phyloP scores from a whole-genome alignment of 208 protist species.

The Leishmania major region DNA sequence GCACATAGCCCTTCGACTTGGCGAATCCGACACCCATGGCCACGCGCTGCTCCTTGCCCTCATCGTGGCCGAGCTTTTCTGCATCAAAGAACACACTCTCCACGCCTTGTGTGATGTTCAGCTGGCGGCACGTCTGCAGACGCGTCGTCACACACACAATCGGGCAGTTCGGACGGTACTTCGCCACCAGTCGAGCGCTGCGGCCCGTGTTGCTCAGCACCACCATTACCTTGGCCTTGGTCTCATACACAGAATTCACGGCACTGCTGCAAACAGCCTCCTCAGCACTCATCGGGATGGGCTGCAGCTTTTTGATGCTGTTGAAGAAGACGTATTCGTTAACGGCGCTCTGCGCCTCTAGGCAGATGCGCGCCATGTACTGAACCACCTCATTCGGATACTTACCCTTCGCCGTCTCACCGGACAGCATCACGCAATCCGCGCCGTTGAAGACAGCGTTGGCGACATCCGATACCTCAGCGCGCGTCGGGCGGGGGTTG shows the following conservation, averaged over 20 bases:
- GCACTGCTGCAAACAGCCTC: constrained; percentile 94
- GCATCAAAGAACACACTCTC: constrained; percentile 82
- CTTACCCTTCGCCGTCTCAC: constrained; percentile 98
- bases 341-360: constrained; percentile 84
- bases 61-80: constrained; percentile 58
- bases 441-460: constrained; percentile 99
- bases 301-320: constrained; percentile 84
- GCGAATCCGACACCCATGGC: constrained; percentile 58
- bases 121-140: constrained; percentile 83
- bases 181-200: constrained; percentile 94
- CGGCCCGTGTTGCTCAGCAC: constrained; percentile 92
- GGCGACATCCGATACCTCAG: constrained; percentile 97
- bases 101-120: constrained; percentile 80
- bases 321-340: constrained; percentile 84
- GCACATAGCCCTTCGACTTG: constrained; percentile 62
- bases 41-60: constrained; percentile 78
- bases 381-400: constrained; percentile 96
- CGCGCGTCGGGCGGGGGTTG: constrained; percentile 98
- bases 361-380: constrained; percentile 95
- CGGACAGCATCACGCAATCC: constrained; percentile 99
- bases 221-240: constrained; percentile 89
- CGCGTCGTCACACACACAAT: constrained; percentile 94
- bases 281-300: constrained; percentile 77
- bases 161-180: constrained; percentile 96
- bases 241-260: constrained; percentile 95